These are phyloP conservation scores for Talaromyces rugulosus DNA, from an alignment of 2,329 filamentous ascomycete genomes.

Conservation along the genomic window DNA sequence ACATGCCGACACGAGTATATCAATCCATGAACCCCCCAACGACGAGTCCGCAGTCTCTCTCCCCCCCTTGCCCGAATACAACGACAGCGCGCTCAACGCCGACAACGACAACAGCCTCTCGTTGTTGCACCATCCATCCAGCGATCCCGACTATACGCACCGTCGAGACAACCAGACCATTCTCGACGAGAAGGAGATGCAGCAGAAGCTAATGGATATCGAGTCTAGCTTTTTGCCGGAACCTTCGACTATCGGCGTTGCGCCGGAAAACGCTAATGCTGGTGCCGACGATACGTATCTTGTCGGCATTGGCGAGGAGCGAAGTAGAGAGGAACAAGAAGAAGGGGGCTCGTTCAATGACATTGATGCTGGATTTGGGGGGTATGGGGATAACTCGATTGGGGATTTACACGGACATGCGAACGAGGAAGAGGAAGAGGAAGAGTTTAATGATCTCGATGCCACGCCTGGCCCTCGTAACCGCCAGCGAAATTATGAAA, in stretches of 20 bases:
- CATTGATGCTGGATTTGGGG: slow-evolving; percentile 17
- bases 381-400: slow-evolving; percentile 1
- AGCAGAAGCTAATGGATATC: slow-evolving; percentile 56
- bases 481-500: slow-evolving; percentile 7
- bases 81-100: slow-evolving; percentile 2
- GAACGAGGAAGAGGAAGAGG: slow-evolving; percentile 12
- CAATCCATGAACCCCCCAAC: neutral
- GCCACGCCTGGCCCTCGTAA: slow-evolving; percentile 6
- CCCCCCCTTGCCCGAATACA: neutral
- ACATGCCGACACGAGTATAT: neutral
- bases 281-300: slow-evolving; percentile 43
- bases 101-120: slow-evolving; percentile 13
- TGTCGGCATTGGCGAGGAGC: slow-evolving; percentile 29
- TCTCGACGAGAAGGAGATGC: slow-evolving; percentile 57
- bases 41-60: slow-evolving; percentile 2
- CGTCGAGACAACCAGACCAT: slow-evolving; percentile 37
- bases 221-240: slow-evolving; percentile 62
- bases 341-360: slow-evolving; percentile 20
- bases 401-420: slow-evolving; percentile 5
- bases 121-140: neutral
- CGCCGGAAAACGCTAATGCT: slow-evolving; percentile 19
- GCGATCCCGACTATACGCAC: slow-evolving; percentile 23
- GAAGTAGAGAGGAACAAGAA: neutral
- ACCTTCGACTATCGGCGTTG: slow-evolving; percentile 41
- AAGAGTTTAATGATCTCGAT: slow-evolving; percentile 5